These are phyloP conservation scores for Trametes sanguinea DNA, from an alignment of 768 basidiomycete species.

Conservation along the genomic window DNA sequence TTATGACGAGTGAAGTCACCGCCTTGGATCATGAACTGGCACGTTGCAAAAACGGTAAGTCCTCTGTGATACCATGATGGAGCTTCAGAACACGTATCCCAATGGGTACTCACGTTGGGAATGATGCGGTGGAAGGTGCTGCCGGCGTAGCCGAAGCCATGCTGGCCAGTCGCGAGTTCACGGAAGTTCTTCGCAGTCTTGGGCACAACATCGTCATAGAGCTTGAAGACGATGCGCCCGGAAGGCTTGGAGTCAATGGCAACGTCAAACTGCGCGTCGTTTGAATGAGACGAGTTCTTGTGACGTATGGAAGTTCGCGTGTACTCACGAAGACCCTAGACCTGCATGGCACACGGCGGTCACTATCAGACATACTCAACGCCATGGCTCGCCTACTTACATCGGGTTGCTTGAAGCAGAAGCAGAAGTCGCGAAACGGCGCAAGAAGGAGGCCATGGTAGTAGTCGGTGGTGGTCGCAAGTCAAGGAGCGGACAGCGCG, in stretches of 20 bases:
- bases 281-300: neutral
- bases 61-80: neutral
- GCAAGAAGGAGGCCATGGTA: conserved; percentile 52
- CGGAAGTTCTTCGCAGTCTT: conserved; percentile 57
- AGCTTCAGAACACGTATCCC: neutral
- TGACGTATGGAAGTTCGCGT: neutral
- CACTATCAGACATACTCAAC: neutral
- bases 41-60: neutral
- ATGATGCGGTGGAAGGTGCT: conserved; percentile 62
- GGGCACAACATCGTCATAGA: conserved; percentile 53
- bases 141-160: conserved; percentile 50
- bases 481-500: neutral
- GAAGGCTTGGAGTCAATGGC: conserved; percentile 32
- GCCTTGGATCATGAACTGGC: conserved; percentile 80
- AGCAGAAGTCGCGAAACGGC: conserved; percentile 53
- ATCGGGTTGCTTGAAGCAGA: conserved; percentile 33
- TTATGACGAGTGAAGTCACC: conserved; percentile 80
- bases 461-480: neutral
- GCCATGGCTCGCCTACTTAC: conserved; percentile 14
- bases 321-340: conserved; percentile 38
- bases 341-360: conserved; percentile 15
- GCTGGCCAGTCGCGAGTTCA: conserved; percentile 52
- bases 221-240: conserved; percentile 55
- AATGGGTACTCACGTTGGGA: conserved; percentile 48
- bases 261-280: conserved; percentile 33